These are phyloP conservation scores for Kurtzmaniella fragi DNA, from an alignment of 805 yeast genomes.

Conservation along the genomic window DNA sequence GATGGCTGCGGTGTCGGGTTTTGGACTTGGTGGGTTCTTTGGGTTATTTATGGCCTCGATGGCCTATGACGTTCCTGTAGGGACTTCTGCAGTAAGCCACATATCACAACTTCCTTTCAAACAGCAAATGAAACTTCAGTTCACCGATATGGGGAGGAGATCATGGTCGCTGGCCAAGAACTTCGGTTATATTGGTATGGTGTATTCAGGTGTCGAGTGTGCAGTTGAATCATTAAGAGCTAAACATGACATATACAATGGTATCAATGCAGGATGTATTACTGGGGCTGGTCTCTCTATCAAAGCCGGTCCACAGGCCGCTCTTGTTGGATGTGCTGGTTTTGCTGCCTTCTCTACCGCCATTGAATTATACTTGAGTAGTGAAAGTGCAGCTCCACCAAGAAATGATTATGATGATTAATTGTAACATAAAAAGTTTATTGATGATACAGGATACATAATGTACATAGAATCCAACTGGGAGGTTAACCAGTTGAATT, in stretches of 20 bases:
- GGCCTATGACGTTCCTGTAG: slow-evolving; percentile 78
- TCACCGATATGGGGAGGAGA: slow-evolving; percentile 86
- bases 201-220: slow-evolving; percentile 91
- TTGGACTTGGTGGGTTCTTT: slow-evolving; percentile 90
- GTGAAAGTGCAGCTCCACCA: slow-evolving; percentile 83
- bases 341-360: slow-evolving; percentile 95
- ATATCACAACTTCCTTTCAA: slow-evolving; percentile 82
- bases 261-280: slow-evolving; percentile 88
- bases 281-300: slow-evolving; percentile 96
- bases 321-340: slow-evolving; percentile 90
- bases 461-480: slow-evolving; percentile 4
- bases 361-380: slow-evolving; percentile 78
- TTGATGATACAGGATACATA: slow-evolving; percentile 3
- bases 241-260: slow-evolving; percentile 87
- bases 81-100: slow-evolving; percentile 48
- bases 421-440: slow-evolving; percentile 1
- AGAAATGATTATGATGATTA: slow-evolving; percentile 72
- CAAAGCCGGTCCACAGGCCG: slow-evolving; percentile 91
- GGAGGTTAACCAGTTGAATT: too few relatives aligned
- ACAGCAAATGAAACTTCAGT: slow-evolving; percentile 89
- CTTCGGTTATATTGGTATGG: slow-evolving; percentile 89
- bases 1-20: slow-evolving; percentile 91
- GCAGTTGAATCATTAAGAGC: slow-evolving; percentile 81
- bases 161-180: slow-evolving; percentile 88
- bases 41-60: slow-evolving; percentile 88